Evolutionary conservation across 176 grass and related monocot species (phyloP).

Genomic region (Triticum turgidum): DNA sequence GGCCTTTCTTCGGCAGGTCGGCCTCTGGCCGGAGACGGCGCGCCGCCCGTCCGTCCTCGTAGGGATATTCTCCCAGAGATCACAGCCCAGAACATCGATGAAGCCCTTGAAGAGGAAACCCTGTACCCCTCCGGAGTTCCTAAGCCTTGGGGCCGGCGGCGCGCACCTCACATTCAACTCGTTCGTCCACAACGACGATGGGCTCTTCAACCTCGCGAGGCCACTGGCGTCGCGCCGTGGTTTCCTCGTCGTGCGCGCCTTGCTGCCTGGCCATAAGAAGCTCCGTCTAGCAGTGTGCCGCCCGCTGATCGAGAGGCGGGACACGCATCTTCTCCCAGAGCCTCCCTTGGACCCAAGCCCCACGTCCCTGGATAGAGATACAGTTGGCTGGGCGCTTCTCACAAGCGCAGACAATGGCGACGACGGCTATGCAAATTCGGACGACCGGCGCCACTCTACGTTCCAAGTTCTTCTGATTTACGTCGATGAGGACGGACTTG

Average conservation of each 20-base stretch:
- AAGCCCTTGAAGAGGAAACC: neutral
- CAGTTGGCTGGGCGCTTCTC: neutral
- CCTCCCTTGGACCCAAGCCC: neutral
- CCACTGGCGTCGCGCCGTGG: neutral
- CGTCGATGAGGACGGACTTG: no score
- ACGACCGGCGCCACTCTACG: no score
- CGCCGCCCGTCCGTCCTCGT: no score
- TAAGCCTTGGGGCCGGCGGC: neutral
- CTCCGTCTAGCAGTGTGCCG: neutral
- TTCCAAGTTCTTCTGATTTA: no score
- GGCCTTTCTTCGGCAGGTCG: no score
- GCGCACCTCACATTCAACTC: neutral
- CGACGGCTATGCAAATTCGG: neutral
- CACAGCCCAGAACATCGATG: no score
- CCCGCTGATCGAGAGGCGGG: neutral
- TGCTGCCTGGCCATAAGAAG: neutral
- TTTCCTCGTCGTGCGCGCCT: neutral
- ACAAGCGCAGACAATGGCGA: neutral
- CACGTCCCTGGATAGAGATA: no score
- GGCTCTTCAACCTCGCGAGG: neutral
- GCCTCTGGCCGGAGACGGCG: no score
- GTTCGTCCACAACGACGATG: neutral
- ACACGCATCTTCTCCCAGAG: neutral
- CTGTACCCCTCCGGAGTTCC: neutral
- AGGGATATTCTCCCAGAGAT: no score